Conservation (phyloP, 768 basidiomycete genomes). For the Exidia glandulosa region DNA sequence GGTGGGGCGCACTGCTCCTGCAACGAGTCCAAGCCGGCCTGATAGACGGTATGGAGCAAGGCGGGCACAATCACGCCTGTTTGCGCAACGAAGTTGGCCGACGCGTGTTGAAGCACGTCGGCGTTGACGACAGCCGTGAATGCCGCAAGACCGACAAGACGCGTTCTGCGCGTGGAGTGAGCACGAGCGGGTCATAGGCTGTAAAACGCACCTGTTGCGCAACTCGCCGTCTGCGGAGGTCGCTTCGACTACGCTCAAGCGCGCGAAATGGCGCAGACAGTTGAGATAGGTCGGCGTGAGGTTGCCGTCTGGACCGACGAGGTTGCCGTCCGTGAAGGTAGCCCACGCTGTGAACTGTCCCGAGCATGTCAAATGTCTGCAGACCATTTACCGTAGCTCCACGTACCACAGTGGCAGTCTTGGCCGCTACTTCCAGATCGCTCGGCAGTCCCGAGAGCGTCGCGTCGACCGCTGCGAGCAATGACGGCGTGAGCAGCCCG, state of each 20-base stretch:
- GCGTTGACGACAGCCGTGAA: slow-evolving; percentile 72
- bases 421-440: slow-evolving; percentile 67
- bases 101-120: slow-evolving; percentile 68
- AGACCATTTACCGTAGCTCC: not conserved
- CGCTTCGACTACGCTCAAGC: slow-evolving; percentile 40
- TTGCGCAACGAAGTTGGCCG: slow-evolving; percentile 61
- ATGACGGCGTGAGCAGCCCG: slow-evolving; percentile 55
- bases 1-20: slow-evolving; percentile 51
- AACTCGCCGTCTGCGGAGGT: slow-evolving; percentile 53
- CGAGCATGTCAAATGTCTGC: slow-evolving; percentile 3
- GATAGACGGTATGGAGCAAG: slow-evolving; percentile 54
- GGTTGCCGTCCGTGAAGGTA: slow-evolving; percentile 78
- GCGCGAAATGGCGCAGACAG: slow-evolving; percentile 53
- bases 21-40: slow-evolving; percentile 46
- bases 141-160: slow-evolving; percentile 78
- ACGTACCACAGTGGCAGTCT: slow-evolving; percentile 73
- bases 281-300: slow-evolving; percentile 63
- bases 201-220: slow-evolving; percentile 49
- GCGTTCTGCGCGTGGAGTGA: slow-evolving; percentile 39
- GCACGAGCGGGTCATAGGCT: not conserved
- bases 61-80: slow-evolving; percentile 60
- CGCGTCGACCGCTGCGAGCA: slow-evolving; percentile 53
- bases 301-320: slow-evolving; percentile 64
- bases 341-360: slow-evolving; percentile 84
- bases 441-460: slow-evolving; percentile 30